Evolutionary conservation across 768 basidiomycete genomes (phyloP), one percentile per base, ranked within the genome.

Genomic region (Hortiboletus flavorubellus): DNA sequence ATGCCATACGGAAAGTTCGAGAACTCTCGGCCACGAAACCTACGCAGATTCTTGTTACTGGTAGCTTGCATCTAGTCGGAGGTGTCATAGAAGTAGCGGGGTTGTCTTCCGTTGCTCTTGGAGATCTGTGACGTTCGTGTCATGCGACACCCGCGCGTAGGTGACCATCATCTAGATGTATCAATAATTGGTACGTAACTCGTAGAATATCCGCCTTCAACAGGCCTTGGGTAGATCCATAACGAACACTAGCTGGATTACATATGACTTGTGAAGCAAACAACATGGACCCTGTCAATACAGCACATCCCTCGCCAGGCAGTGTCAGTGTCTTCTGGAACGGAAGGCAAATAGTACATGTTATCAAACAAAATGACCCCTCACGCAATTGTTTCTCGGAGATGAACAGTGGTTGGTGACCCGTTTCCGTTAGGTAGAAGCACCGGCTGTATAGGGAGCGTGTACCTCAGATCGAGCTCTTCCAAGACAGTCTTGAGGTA

Each of bases 41-140:
- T 1, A 68, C 73, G 12, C 78, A 88, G 53, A 83, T 93, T n/a
- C 76, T 99, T 15, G 93, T 96, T 7, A 80, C 93, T 3, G 97
- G 97, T 5, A 97, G 93, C 71, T 69, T 99, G 59, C 95, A 95
- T 73, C 80, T 99, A 15, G 86, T 98, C 8, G 97, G 97, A 18
- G 97, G 97, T 2, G 77, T 94, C 12, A 88, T 98, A 51, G 96
- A 98, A 67, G 93, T 91, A 14, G 90, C 93, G 16, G 87, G 85
- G 21, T 69, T 98, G 39, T 81, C 87, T n/a, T 80, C 85, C 33
- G 74, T 80, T 53, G 86, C 86, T 34, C 72, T 92, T 50, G 86
- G 73, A 68, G 64, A 67, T 56, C 56, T 68, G 33, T 67, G 51
- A 39, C 11, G 3, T 34, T 12, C 23, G 15, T 21, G 3, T 23